Percentiles rank a stretch among this genome's conserved stretches.
Conservation (phyloP, 805 yeast genomes). For the Saccharomycopsis sp. region DNA sequence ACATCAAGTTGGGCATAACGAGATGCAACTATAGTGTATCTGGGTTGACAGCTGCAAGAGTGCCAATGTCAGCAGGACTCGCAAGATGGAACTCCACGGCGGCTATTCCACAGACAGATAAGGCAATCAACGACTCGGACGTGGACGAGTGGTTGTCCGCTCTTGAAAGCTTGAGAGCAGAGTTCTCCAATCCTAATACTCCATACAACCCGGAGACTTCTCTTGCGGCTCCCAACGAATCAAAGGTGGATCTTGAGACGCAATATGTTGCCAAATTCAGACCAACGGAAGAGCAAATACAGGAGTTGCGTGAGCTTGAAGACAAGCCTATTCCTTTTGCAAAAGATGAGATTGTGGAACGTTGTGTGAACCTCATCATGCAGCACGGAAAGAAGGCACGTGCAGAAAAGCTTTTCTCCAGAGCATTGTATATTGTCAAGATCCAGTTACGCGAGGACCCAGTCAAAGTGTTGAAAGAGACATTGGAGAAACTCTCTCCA, state of each 20-base stretch:
- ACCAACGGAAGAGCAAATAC: slow-evolving; percentile 61
- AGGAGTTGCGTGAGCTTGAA: slow-evolving; percentile 45
- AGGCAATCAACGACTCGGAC: slow-evolving; percentile 28
- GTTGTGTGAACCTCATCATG: slow-evolving; percentile 84
- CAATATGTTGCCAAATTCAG: slow-evolving; percentile 33
- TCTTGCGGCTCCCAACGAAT: slow-evolving; percentile 36
- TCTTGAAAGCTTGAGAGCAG: slow-evolving; percentile 32
- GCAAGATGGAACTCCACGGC: not conserved
- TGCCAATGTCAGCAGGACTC: not conserved
- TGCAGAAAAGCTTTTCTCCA: slow-evolving; percentile 66
- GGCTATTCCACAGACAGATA: not conserved
- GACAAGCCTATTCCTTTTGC: slow-evolving; percentile 51
- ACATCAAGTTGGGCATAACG: not conserved
- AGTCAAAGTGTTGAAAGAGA: slow-evolving; percentile 61
- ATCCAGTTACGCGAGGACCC: slow-evolving; percentile 75
- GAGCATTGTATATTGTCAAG: slow-evolving; percentile 75
- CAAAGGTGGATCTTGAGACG: slow-evolving; percentile 30
- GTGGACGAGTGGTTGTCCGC: slow-evolving; percentile 38
- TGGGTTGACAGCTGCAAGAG: not conserved
- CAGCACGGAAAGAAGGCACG: slow-evolving; percentile 79
- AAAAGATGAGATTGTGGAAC: slow-evolving; percentile 64
- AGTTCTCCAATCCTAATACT: slow-evolving; percentile 31
- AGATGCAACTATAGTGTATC: not conserved
- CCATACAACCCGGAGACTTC: slow-evolving; percentile 33
- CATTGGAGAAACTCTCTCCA: slow-evolving; percentile 80